Conservation (phyloP, 805 yeast genomes). For the Candida pini region DNA sequence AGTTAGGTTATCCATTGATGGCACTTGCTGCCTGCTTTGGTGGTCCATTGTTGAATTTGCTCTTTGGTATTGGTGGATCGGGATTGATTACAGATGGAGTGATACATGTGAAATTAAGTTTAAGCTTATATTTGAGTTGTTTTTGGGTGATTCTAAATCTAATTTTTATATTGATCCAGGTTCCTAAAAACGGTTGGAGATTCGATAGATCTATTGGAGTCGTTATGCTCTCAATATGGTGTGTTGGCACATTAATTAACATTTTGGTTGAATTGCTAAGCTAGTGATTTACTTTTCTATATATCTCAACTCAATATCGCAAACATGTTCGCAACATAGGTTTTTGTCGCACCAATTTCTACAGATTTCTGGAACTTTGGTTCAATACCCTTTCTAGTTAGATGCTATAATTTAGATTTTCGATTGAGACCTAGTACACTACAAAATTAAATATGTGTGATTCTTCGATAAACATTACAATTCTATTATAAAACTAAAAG, state of each 20-base stretch:
- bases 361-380: too few species aligned
- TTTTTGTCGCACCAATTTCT: too few species aligned
- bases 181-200: constrained; percentile 38
- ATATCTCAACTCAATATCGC: not conserved
- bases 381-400: too few species aligned
- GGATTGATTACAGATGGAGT: constrained; percentile 44
- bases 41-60: constrained; percentile 73
- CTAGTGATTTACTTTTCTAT: not conserved
- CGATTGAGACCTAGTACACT: too few species aligned
- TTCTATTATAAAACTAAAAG: too few species aligned
- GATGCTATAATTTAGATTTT: too few species aligned
- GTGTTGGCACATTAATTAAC: constrained; percentile 31
- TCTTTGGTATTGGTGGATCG: constrained; percentile 77
- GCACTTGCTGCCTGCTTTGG: constrained; percentile 97
- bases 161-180: constrained; percentile 30
- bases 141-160: constrained; percentile 34
- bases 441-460: too few species aligned
- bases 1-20: constrained; percentile 78
- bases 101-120: constrained; percentile 27
- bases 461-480: too few species aligned
- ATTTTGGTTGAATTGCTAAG: constrained; percentile 21
- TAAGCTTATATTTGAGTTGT: constrained; percentile 38
- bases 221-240: constrained; percentile 37
- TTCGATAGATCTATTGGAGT: constrained; percentile 35
- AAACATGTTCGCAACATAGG: too few species aligned